phyloP scores from a whole-genome alignment of 805 yeast species.

The Schizosaccharomyces pombe region DNA sequence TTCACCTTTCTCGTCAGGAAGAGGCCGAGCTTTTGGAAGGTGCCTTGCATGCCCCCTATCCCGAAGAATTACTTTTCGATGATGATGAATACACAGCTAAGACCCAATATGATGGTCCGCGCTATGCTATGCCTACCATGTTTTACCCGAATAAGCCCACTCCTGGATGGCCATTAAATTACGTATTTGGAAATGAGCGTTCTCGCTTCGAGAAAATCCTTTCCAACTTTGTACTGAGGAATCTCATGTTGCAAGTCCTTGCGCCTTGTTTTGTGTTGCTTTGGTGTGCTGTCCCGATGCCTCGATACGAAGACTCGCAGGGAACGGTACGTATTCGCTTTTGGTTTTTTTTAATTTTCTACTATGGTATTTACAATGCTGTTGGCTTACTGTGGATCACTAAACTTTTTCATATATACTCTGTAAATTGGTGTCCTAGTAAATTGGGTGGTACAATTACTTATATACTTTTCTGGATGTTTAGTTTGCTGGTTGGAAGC shows the following conservation, averaged over 20 bases:
- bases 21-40: neutral
- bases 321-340: slow-evolving; percentile 1
- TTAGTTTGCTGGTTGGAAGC: neutral
- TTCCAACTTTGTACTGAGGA: neutral
- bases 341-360: slow-evolving; percentile 5
- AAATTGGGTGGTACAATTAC: neutral
- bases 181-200: neutral
- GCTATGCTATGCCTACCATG: neutral
- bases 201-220: neutral
- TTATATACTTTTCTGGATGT: slow-evolving; percentile 1
- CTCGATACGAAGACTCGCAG: neutral
- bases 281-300: slow-evolving; percentile 3
- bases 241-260: neutral
- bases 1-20: neutral
- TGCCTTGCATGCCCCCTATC: neutral
- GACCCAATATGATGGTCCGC: neutral
- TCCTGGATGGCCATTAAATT: neutral
- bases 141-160: neutral
- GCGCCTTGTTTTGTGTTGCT: neutral
- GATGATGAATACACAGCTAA: neutral
- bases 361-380: slow-evolving; percentile 5
- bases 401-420: slow-evolving; percentile 3
- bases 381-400: slow-evolving; percentile 5
- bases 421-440: slow-evolving; percentile 4
- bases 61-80: neutral